Conservation (phyloP, 768 basidiomycete genomes). For the Termitomyces bulborhizus region DNA sequence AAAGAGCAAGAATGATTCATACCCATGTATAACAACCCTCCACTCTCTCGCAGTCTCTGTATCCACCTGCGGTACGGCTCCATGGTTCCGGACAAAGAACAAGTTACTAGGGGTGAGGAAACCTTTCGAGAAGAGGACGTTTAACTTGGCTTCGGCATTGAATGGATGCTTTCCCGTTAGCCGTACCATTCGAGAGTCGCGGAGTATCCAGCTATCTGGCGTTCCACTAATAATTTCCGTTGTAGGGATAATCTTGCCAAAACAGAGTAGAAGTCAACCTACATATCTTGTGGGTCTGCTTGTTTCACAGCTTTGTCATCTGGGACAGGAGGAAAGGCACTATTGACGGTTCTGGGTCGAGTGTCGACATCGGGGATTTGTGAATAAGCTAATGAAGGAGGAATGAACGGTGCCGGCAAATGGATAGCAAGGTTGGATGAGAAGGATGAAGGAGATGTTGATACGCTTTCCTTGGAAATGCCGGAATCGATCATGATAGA, state of each 20-base stretch:
- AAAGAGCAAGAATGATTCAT: constrained; percentile 3
- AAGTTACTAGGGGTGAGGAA: constrained; percentile 50
- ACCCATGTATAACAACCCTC: constrained; percentile 40
- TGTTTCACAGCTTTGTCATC: constrained; percentile 3
- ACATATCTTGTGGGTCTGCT: constrained; percentile 3
- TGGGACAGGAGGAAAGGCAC: constrained; percentile 1
- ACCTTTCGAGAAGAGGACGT: constrained; percentile 38
- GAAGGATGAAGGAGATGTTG: not conserved
- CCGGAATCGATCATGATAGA: not conserved
- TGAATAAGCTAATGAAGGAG: constrained; percentile 5
- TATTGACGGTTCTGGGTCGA: not conserved
- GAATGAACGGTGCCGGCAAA: constrained; percentile 2
- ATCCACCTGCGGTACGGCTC: constrained; percentile 47
- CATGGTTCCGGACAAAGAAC: constrained; percentile 61
- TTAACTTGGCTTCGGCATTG: constrained; percentile 46
- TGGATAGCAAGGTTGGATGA: not conserved
- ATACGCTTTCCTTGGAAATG: not conserved
- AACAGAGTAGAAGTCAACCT: not conserved
- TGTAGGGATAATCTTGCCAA: not conserved
- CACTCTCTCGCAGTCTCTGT: constrained; percentile 30
- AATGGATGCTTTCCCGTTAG: constrained; percentile 59
- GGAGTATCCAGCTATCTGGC: constrained; percentile 22
- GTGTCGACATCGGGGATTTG: not conserved
- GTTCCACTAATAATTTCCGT: constrained; percentile 8
- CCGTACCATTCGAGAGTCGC: constrained; percentile 35